phyloP scores from a whole-genome alignment of 495 filamentous ascomycete species.

The Penicillium waksmanii region DNA sequence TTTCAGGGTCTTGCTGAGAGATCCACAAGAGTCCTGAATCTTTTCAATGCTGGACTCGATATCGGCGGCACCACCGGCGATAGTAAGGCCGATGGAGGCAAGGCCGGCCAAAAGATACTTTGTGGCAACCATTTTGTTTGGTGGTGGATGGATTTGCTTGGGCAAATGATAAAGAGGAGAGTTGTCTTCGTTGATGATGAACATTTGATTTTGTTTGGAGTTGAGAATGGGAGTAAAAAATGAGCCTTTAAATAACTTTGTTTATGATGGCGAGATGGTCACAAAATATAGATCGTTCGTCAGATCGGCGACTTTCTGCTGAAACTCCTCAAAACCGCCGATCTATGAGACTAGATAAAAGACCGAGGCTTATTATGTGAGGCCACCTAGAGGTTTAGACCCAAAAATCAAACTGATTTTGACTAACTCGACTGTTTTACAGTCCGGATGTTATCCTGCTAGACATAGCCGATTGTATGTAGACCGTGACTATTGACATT shows the following conservation, averaged over 20 bases:
- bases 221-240: neutral
- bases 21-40: neutral
- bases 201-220: neutral
- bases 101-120: neutral
- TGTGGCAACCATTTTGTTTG: slow-evolving; percentile 6
- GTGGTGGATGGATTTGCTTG: neutral
- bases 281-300: neutral
- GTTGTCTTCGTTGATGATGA: neutral
- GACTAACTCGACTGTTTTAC: neutral
- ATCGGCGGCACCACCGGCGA: neutral
- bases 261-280: neutral
- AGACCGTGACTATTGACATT: too few species aligned
- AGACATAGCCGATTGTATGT: too few species aligned
- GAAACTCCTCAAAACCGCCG: neutral
- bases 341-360: neutral
- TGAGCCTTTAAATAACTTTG: neutral
- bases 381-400: neutral
- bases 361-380: neutral
- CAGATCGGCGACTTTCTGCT: neutral
- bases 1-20: slow-evolving; percentile 3
- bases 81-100: slow-evolving; percentile 1
- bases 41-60: slow-evolving; percentile 7
- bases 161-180: neutral
- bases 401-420: neutral
- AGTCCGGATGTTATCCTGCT: neutral